Percentiles rank a stretch among this genome's conserved stretches.
These are phyloP conservation scores for Sporothrix protearum DNA, from an alignment of 2,329 filamentous ascomycete genomes.

Conservation along the genomic window DNA sequence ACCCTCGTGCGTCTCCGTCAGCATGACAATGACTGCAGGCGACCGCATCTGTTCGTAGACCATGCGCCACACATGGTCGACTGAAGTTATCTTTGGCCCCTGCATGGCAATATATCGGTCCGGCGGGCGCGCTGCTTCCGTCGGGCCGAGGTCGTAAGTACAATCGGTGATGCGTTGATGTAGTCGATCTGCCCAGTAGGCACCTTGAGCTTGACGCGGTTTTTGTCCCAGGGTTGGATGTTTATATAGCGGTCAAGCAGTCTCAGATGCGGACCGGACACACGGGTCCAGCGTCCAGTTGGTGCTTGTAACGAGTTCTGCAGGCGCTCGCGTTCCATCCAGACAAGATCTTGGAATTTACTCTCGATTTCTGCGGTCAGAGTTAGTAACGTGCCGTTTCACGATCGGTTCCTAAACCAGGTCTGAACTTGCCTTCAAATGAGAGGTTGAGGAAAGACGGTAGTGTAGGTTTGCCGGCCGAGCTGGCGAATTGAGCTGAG, in stretches of 20 bases:
- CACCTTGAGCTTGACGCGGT: constrained; percentile 76
- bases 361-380: constrained; percentile 43
- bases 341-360: constrained; percentile 53
- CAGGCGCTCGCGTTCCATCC: constrained; percentile 51
- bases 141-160: constrained; percentile 44
- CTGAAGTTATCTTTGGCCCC: constrained; percentile 74
- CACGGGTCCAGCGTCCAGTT: constrained; percentile 46
- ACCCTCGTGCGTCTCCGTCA: constrained; percentile 82
- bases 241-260: constrained; percentile 81
- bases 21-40: constrained; percentile 84
- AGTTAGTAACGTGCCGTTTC: background rate
- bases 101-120: constrained; percentile 85
- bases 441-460: constrained; percentile 25
- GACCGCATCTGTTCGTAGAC: constrained; percentile 71
- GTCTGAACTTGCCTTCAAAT: constrained; percentile 43
- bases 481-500: constrained; percentile 6
- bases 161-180: constrained; percentile 75
- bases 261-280: constrained; percentile 52
- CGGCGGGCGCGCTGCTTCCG: constrained; percentile 34
- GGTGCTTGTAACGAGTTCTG: constrained; percentile 41
- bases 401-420: background rate
- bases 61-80: constrained; percentile 93
- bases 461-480: constrained; percentile 33
- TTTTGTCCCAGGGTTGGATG: constrained; percentile 84
- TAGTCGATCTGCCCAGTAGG: constrained; percentile 71